Evolutionary conservation across 768 basidiomycete genomes (phyloP), one percentile per base, ranked within the genome.

Genomic region (Phylloporus rhodoxanthus): DNA sequence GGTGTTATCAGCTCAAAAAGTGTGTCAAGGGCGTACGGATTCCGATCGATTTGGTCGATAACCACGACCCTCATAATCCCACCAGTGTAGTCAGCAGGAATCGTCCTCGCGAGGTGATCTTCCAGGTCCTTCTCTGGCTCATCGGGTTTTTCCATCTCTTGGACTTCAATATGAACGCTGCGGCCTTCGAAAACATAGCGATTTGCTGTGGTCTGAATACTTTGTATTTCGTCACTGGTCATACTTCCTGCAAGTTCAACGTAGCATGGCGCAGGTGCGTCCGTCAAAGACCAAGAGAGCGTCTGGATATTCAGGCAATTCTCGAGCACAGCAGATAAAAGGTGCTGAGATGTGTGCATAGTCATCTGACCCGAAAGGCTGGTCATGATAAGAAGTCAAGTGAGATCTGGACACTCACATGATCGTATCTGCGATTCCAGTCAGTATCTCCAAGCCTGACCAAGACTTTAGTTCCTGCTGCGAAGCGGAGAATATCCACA

Each of bases 331-430:
- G 88, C 87, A 13, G 88, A 90, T 20, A 91, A 76, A 38, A 90
- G 73, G 54, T 91, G 90, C 59, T 91, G 90, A 0, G 85, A 84
- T 1, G 88, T 90, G 65, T 92, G 89, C 78, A 88, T 80, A 14
- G 81, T 78, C 84, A 87, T 87, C 85, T 88, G 56, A 38, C 37
- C 21, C 32, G 10, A 17, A 36, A 21, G 43, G 17, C 15, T 26
- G 23, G 19, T 49, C 28, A 47, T n/a, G 26, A 48, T 13, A 25
- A 32, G 37, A 20, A 50, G 30, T 32, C 44, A 28, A 23, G 9
- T 30, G 39, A 50, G 36, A 44, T 48, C 30, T 23, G 15, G 29
- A 43, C 30, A 68, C 81, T 54, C 68, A 84, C 85, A 73, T 87
- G 84, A 61, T 92, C 89, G 53, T 81, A 77, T 53, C 90, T 75